Evolutionary conservation across 1,284 basidiomycete species (phyloP).

Genomic region (Lentinus polychrous): DNA sequence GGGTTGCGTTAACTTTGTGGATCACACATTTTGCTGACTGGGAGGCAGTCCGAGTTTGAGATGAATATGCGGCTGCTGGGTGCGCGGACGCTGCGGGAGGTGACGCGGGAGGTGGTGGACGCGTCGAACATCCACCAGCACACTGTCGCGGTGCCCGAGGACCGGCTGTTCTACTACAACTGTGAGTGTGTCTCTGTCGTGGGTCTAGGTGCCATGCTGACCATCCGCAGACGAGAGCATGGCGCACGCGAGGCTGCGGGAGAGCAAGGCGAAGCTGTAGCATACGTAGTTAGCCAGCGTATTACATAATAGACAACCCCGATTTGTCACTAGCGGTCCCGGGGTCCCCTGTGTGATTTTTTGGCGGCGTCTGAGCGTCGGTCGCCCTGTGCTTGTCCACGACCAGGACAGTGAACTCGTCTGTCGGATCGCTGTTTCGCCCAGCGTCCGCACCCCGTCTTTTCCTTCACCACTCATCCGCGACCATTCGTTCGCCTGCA

Average conservation of each 20-base stretch:
- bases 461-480: slow-evolving; percentile 22
- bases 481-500: slow-evolving; percentile 67
- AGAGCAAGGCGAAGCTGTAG: slow-evolving; percentile 45
- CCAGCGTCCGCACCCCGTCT: slow-evolving; percentile 25
- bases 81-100: slow-evolving; percentile 68
- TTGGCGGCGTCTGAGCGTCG: slow-evolving; percentile 16
- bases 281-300: background rate
- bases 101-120: slow-evolving; percentile 84
- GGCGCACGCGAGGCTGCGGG: slow-evolving; percentile 44
- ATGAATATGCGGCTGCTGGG: slow-evolving; percentile 88
- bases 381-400: slow-evolving; percentile 24
- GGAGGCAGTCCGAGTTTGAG: slow-evolving; percentile 78
- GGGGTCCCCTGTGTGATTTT: slow-evolving; percentile 25
- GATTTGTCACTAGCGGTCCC: background rate
- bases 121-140: slow-evolving; percentile 59
- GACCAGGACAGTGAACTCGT: slow-evolving; percentile 22
- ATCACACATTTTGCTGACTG: background rate
- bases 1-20: slow-evolving; percentile 17
- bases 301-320: background rate
- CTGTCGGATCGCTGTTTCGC: slow-evolving; percentile 25
- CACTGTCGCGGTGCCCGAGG: slow-evolving; percentile 53
- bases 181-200: slow-evolving; percentile 42
- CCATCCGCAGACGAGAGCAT: slow-evolving; percentile 33
- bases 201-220: background rate
- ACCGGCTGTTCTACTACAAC: slow-evolving; percentile 66